Conservation (phyloP, 306 rosid genomes). For the Cyclanthera cordifolia region DNA sequence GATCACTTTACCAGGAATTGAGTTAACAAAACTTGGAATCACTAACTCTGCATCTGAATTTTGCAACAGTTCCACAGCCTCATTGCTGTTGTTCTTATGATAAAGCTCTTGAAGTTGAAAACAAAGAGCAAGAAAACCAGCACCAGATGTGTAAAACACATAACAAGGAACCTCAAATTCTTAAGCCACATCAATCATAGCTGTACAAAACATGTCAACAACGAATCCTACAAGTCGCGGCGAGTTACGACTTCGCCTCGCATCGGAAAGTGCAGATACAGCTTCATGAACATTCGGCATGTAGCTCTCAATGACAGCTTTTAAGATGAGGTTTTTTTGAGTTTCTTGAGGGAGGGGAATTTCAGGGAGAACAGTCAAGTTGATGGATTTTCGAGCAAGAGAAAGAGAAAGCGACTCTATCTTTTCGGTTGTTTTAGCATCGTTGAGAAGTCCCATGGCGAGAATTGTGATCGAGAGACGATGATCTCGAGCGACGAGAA, state of each 20-base stretch:
- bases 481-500: constrained; percentile 27
- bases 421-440: background rate
- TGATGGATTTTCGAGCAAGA: constrained; percentile 12
- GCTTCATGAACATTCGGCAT: background rate
- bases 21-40: constrained; percentile 5
- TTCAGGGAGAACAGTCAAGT: constrained; percentile 20
- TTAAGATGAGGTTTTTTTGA: background rate
- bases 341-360: background rate
- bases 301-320: background rate
- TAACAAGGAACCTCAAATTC: constrained; percentile 24
- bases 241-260: background rate
- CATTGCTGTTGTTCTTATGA: background rate
- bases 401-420: constrained; percentile 3
- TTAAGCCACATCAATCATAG: constrained; percentile 21
- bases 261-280: background rate
- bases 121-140: constrained; percentile 5
- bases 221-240: constrained; percentile 16
- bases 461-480: constrained; percentile 31
- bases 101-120: constrained; percentile 15
- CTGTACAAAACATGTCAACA: background rate
- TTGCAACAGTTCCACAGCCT: background rate
- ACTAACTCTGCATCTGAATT: background rate
- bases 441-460: constrained; percentile 14
- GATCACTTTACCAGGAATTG: constrained; percentile 16
- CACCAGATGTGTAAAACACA: constrained; percentile 9